These are phyloP conservation scores for Pneumocystis carinii DNA, from an alignment of 1,139 yeast genomes.

Conservation along the genomic window DNA sequence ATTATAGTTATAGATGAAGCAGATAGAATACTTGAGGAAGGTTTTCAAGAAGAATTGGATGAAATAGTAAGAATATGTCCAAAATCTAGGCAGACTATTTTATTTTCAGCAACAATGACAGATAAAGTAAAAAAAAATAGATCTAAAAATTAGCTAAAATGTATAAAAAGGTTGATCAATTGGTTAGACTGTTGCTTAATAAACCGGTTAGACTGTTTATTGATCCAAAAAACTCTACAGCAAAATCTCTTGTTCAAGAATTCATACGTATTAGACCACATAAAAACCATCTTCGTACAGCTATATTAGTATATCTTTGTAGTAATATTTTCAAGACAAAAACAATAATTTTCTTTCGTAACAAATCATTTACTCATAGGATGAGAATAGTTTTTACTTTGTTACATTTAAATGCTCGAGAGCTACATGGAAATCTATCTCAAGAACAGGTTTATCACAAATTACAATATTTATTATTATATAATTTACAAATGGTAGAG, in stretches of 20 bases:
- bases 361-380: conserved; percentile 81
- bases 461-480: not conserved
- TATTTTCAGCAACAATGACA: conserved; percentile 97
- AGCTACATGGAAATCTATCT: conserved; percentile 81
- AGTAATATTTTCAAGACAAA: conserved; percentile 57
- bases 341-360: conserved; percentile 76
- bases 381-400: conserved; percentile 75
- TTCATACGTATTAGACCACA: conserved; percentile 77
- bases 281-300: conserved; percentile 70
- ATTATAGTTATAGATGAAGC: conserved; percentile 93
- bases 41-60: conserved; percentile 85
- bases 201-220: conserved; percentile 91
- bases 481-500: conserved; percentile 28
- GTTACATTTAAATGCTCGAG: conserved; percentile 75
- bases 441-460: conserved; percentile 50
- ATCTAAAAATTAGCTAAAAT: not conserved
- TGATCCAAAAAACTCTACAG: conserved; percentile 90
- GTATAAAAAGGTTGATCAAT: conserved; percentile 26
- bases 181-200: conserved; percentile 72
- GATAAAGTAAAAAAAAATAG: conserved; percentile 34
- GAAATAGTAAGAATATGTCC: conserved; percentile 82
- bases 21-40: conserved; percentile 97
- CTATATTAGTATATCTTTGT: conserved; percentile 34
- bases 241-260: conserved; percentile 73
- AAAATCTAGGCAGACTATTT: conserved; percentile 75